Percentiles rank a stretch among this genome's conserved stretches.
These are phyloP conservation scores for Adenanthera pavonina DNA, from an alignment of 306 rosid genomes.

Conservation along the genomic window DNA sequence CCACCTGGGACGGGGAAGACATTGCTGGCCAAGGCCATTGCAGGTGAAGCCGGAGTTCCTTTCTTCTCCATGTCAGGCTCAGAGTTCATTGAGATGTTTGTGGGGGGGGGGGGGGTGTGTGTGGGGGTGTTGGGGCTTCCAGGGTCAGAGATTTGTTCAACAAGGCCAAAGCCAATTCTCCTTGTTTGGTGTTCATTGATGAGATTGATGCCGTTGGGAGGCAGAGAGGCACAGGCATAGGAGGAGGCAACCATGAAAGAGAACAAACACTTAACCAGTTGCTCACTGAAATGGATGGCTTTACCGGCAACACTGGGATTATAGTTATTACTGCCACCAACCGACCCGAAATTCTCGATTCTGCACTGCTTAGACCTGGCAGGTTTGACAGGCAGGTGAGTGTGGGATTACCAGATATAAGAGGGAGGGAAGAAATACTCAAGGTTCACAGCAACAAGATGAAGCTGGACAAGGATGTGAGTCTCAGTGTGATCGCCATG, in stretches of 20 bases:
- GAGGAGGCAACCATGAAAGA: conserved; percentile 86
- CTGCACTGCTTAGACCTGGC: conserved; percentile 82
- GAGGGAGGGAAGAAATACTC: conserved; percentile 78
- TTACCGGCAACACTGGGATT: conserved; percentile 68
- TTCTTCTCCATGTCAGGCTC: conserved; percentile 83
- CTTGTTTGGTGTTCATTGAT: conserved; percentile 80
- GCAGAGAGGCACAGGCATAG: conserved; percentile 87
- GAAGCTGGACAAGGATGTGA: conserved; percentile 69
- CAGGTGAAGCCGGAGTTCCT: conserved; percentile 92
- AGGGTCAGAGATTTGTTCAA: conserved; percentile 82
- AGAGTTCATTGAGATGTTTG: conserved; percentile 88
- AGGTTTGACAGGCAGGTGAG: conserved; percentile 79
- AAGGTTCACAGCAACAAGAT: conserved; percentile 78
- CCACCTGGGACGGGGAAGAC: conserved; percentile 91
- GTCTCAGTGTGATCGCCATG: conserved; percentile 66
- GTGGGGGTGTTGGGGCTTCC: conserved; percentile 88
- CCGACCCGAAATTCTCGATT: conserved; percentile 79
- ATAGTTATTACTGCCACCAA: conserved; percentile 81
- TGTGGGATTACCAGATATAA: conserved; percentile 74
- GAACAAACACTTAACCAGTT: conserved; percentile 82
- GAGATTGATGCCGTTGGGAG: conserved; percentile 88
- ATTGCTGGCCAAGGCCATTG: conserved; percentile 78
- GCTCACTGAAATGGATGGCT: conserved; percentile 90
- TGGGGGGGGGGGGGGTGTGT: no score
- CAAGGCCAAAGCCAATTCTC: conserved; percentile 72